Conservation (phyloP, 352 stramenopile species). For the Globisporangium parvum region DNA sequence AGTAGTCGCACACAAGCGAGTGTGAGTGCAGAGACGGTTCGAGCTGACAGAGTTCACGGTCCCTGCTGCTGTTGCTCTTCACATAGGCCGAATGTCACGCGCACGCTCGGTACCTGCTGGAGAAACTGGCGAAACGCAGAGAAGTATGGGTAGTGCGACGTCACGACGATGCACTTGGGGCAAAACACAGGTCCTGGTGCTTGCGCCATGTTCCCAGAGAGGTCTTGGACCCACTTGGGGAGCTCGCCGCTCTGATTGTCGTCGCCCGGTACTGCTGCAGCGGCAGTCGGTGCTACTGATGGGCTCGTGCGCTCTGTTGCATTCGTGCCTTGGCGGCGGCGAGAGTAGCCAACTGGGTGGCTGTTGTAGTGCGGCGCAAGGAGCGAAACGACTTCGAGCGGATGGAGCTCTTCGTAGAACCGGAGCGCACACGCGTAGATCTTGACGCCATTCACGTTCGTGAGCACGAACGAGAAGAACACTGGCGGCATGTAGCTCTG, state of each 20-base stretch:
- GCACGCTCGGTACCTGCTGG: conserved; percentile 76
- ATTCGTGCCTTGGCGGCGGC: conserved; percentile 7
- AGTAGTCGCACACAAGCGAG: not conserved
- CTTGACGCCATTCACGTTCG: conserved; percentile 72
- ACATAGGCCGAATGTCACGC: not conserved
- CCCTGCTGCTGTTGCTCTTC: no score
- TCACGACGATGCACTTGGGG: conserved; percentile 91
- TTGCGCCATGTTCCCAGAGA: conserved; percentile 37
- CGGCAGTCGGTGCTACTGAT: not conserved
- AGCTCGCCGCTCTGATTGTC: conserved; percentile 49
- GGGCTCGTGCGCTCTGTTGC: conserved; percentile 6
- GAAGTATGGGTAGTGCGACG: conserved; percentile 96
- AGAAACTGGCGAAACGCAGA: conserved; percentile 93
- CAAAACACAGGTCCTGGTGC: conserved; percentile 76
- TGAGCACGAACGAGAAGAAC: conserved; percentile 84
- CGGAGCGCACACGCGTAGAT: conserved; percentile 76
- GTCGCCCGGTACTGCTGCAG: conserved; percentile 1
- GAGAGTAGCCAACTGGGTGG: conserved; percentile 20
- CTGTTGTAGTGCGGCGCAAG: conserved; percentile 47
- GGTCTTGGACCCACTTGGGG: conserved; percentile 66
- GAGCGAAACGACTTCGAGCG: conserved; percentile 73
- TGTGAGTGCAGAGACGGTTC: not conserved
- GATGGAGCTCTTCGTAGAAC: conserved; percentile 80
- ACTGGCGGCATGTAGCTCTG: conserved; percentile 48
- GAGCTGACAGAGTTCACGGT: no score